Base-by-base conservation (phyloP, 2,329 filamentous ascomycete genomes). In the Venturia pyrina region DNA sequence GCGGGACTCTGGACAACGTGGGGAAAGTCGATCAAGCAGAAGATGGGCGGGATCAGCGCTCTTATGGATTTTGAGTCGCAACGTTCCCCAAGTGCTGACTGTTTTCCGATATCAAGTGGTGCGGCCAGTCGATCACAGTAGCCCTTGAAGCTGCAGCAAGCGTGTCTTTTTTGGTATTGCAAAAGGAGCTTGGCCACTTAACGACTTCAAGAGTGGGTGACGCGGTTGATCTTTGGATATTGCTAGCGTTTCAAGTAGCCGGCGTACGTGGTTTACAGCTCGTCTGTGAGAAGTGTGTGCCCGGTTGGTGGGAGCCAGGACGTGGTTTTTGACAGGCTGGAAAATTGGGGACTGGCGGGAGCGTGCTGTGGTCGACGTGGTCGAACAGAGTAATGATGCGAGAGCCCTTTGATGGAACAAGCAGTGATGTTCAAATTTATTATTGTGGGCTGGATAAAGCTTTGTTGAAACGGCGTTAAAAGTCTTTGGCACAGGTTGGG, bases 11-110 rank as follows among this genome's bases (percentile, higher is more conserved):
- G 73, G 71, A 32, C 40, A 66, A 65, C 64, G 61, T 67, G 65
- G 53, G 57, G 65, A 69, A 66, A 67, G 64, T 59, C 62, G 79
- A 79, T 80, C 78, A 74, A 71, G 75, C 71, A 71, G 74, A 72
- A 70, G 74, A 77, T 77, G 73, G 70, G 75, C 78, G 79, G 78
- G 80, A 81, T 81, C 79, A 80, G 79, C 79, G 65, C 48, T 56
- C 53, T 66, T 66, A 63, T 34, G 57, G 61, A 57, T 50, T 61
- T 62, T 37, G 64, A 43, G 43, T 41, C 24, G 61, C 41, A 34
- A 28, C 32, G 32, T 24, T 61, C 48, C 40, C 32, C 21, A 43
- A 62, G 21, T 66, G 64, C 64, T 66, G 64, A 66, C 59, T 37
- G 59, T 41, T 37, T 46, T 21, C 32, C 41, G 48, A 48, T 43